Evolutionary conservation across 2,329 filamentous ascomycete genomes (phyloP).

Genomic region (Ophiostoma fasciatum): DNA sequence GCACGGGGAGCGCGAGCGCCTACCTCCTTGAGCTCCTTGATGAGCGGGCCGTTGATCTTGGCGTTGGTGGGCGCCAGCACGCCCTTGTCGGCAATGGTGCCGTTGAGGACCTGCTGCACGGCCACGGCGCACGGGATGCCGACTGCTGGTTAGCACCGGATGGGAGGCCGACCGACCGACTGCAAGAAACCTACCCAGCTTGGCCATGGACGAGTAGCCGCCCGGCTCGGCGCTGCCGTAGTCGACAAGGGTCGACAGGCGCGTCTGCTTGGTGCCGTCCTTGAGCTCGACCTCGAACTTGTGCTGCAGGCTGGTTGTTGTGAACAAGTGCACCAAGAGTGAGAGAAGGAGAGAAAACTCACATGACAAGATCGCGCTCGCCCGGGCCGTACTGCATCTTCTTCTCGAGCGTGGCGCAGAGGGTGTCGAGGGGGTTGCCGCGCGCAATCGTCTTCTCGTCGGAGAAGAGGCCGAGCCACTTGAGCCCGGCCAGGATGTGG

Average conservation of each 20-base stretch:
- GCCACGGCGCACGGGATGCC: slow-evolving; percentile 50
- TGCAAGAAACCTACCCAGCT: slow-evolving; percentile 30
- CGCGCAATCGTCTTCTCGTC: slow-evolving; percentile 53
- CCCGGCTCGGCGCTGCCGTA: slow-evolving; percentile 44
- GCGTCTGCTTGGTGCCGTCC: slow-evolving; percentile 62
- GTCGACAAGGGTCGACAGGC: slow-evolving; percentile 68
- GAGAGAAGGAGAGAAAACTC: slow-evolving; percentile 2
- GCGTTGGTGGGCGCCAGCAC: slow-evolving; percentile 53
- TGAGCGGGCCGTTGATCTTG: slow-evolving; percentile 51
- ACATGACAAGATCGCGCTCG: slow-evolving; percentile 71
- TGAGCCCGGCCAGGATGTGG: slow-evolving; percentile 47
- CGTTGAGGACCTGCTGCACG: slow-evolving; percentile 51
- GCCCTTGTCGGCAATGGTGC: slow-evolving; percentile 46
- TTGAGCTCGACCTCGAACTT: slow-evolving; percentile 73
- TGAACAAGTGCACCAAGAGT: not conserved
- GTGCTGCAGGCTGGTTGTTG: slow-evolving; percentile 48
- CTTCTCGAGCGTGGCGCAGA: slow-evolving; percentile 75
- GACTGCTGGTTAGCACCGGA: slow-evolving; percentile 19
- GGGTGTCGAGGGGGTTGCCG: slow-evolving; percentile 75
- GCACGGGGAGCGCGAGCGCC: slow-evolving; percentile 35
- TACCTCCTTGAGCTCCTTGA: slow-evolving; percentile 60
- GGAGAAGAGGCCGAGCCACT: slow-evolving; percentile 54
- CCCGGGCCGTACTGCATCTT: slow-evolving; percentile 79
- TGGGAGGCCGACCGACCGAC: not conserved
- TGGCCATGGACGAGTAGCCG: slow-evolving; percentile 75